Evolutionary conservation across 805 yeast genomes (phyloP).

Genomic region (Candida ipomoeae): DNA sequence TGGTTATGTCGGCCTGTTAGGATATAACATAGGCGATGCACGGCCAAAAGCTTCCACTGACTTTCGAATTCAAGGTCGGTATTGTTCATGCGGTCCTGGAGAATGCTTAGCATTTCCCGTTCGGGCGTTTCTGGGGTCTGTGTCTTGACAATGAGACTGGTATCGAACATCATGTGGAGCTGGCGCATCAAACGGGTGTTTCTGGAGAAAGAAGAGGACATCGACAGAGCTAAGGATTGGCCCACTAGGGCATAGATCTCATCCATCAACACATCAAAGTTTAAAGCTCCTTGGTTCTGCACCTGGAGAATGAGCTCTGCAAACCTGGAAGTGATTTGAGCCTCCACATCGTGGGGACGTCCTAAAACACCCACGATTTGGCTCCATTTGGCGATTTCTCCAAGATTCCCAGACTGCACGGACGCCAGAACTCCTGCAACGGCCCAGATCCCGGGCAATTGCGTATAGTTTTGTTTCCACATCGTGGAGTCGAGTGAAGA

Average conservation of each 20-base stretch:
- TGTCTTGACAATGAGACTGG: conserved; percentile 22
- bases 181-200: conserved; percentile 35
- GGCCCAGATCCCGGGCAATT: conserved; percentile 53
- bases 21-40: conserved; percentile 48
- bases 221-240: conserved; percentile 42
- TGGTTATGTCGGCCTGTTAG: conserved; percentile 32
- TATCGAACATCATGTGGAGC: conserved; percentile 35
- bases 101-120: conserved; percentile 18
- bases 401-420: conserved; percentile 55
- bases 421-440: conserved; percentile 73
- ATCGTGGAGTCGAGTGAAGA: conserved; percentile 42
- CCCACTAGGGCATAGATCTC: conserved; percentile 61
- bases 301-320: conserved; percentile 60
- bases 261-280: conserved; percentile 39
- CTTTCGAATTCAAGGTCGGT: conserved; percentile 48
- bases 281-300: conserved; percentile 25
- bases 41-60: conserved; percentile 54
- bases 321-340: conserved; percentile 55
- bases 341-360: conserved; percentile 44
- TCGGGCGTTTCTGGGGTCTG: conserved; percentile 7
- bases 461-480: conserved; percentile 15
- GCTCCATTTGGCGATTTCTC: conserved; percentile 56
- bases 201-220: conserved; percentile 35
- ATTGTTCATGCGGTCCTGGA: conserved; percentile 29
- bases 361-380: conserved; percentile 44